Evolutionary conservation across 768 basidiomycete genomes (phyloP), one percentile per base, ranked within the genome.

Genomic region (Hebeloma cylindrosporum): DNA sequence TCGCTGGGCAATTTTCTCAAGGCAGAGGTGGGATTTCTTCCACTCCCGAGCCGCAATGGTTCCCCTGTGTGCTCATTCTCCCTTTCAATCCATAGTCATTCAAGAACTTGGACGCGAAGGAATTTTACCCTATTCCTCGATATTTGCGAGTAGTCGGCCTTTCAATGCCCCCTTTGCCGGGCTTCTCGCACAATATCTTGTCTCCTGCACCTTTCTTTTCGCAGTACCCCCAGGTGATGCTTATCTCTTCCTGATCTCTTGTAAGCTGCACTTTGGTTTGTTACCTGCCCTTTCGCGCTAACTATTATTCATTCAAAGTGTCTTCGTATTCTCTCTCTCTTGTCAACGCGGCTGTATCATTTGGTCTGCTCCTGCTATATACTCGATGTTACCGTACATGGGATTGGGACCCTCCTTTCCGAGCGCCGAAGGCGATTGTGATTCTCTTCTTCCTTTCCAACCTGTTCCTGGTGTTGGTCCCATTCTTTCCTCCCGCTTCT

Each of bases 101-200:
- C 86, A 88, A 58, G 85, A 87, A 59, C 70, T 87, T 3, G 86
- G 85, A 0, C 72, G 84, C 10, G 85, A 88, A 54, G 85, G 83
- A 1, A 69, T 86, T 18, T 65, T 88, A 6, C 86, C 86, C 0
- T 80, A 65, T 51, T 77, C 88, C 0, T 69, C 71, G 1, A 75
- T 85, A 58, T 86, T 88, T 52, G 77, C 85, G 1, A 83, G 79
- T 57, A 86, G 79, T 59, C 78, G 79, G 50, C 87, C 86, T 0
- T 89, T 85, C 63, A 68, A 73, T 46, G 78, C 85, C 0, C 88
- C 88, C 0, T 59, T 83, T 1, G 68, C 78, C 0, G 85, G 83
- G 0, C 66, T 90, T 3, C 73, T 80, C 35, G 66, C 73, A 0
- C 84, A 86, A 52, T 89, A 80, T 61, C 14, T 78, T 4, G 56